Conservation (phyloP, 179 eudicot genomes). For the Beta macrorhiza region DNA sequence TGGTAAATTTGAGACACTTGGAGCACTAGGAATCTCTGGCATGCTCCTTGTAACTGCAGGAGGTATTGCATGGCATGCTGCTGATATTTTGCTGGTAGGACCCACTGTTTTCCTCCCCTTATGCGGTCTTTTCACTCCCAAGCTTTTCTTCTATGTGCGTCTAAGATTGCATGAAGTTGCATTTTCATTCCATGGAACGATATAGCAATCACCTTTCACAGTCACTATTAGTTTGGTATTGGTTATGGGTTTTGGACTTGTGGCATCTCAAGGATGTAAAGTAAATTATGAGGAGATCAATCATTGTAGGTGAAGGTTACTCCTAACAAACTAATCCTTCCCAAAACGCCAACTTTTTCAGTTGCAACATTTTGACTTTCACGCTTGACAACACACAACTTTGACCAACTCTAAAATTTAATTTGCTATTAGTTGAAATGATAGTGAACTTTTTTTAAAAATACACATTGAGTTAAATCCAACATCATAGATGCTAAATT, state of each 20-base stretch:
- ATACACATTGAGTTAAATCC: no score
- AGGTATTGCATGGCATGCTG: constrained; percentile 96
- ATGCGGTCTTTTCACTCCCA: not conserved
- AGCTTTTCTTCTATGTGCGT: not conserved
- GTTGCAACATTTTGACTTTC: no score
- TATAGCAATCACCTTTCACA: not conserved
- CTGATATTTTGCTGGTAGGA: constrained; percentile 71
- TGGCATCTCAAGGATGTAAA: not conserved
- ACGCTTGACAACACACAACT: no score
- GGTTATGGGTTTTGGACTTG: not conserved
- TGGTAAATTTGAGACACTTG: constrained; percentile 94
- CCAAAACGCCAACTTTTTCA: not conserved
- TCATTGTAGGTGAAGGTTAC: not conserved
- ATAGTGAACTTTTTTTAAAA: no score
- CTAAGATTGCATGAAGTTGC: not conserved
- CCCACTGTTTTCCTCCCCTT: not conserved
- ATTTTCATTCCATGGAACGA: not conserved
- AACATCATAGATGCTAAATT: no score
- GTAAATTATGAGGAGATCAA: not conserved
- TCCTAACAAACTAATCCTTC: not conserved
- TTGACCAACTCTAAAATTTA: no score
- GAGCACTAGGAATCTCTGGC: constrained; percentile 89
- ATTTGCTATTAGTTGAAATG: no score
- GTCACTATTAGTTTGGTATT: not conserved
- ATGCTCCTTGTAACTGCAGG: constrained; percentile 90